Evolutionary conservation across 495 filamentous ascomycete species (phyloP), one percentile per base, ranked within the genome.

Genomic region (Aspergillus ellipticus): DNA sequence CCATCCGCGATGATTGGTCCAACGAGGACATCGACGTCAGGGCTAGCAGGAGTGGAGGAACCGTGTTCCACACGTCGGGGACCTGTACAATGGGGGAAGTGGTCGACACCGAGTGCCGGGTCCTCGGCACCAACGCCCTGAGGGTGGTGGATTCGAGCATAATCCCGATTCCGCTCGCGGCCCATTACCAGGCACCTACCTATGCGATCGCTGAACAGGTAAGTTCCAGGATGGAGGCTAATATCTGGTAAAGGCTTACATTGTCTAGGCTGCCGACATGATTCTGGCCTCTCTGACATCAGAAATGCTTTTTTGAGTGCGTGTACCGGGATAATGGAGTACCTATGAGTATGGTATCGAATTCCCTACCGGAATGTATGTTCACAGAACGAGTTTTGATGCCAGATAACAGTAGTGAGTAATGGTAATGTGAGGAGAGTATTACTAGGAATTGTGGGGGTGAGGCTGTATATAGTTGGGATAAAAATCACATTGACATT

Each of bases 141-240:
- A 53, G 70, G 35, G 63, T 72, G 3, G 55, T 63, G 1, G 70
- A 74, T 51, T 58, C 70, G 0, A 69, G 70, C n/a, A 65, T 74
- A 0, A 66, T 70, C 41, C 70, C 68, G 5, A 45, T 68, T 7
- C 49, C 59, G 7, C 28, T 71, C n/a, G 59, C 60, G 3, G 70
- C 53, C 15, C 63, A 70, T 50, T 57, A 64, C 16, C 65, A 70
- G 53, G 66, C 66, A 3, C 43, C 66, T 7, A 45, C 56, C 7
- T 73, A 66, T 55, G 72, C 65, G 10, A 46, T 69, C 43, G 70
- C 65, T 26, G 68, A 74, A 43, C 45, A 29, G 45, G 45, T 48
- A 17, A 17, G 45, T 29, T 0, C 2, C 6, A 6, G 9, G 2
- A 24, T 29, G 19, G 43, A 16, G 22, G 22, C n/a, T 48, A 13